Conservation (phyloP, 2,329 filamentous ascomycete genomes). For the Talaromyces atroroseus region DNA sequence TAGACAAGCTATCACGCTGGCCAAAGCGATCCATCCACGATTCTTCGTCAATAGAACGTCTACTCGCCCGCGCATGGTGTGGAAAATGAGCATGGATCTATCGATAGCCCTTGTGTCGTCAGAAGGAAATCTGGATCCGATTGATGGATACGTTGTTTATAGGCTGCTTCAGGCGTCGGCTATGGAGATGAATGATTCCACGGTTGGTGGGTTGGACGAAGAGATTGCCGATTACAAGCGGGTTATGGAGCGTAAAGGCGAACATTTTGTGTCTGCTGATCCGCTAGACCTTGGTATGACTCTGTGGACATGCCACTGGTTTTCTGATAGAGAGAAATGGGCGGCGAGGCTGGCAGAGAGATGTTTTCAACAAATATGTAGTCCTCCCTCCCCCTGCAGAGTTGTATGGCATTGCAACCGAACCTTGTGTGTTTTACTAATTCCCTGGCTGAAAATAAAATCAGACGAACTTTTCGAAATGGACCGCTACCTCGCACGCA, state of each 20-base stretch:
- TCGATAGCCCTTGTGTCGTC: slow-evolving; percentile 42
- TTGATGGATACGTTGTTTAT: slow-evolving; percentile 51
- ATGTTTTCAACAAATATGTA: slow-evolving; percentile 36
- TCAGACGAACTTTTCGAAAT: slow-evolving; percentile 34
- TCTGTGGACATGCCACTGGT: slow-evolving; percentile 53
- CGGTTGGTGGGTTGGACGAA: slow-evolving; percentile 30
- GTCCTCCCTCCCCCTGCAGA: neutral
- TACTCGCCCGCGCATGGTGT: slow-evolving; percentile 43
- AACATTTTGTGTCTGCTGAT: slow-evolving; percentile 44
- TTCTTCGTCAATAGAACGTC: slow-evolving; percentile 43
- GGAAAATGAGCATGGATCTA: slow-evolving; percentile 53
- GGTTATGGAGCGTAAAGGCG: slow-evolving; percentile 44
- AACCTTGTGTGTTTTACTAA: too few species aligned
- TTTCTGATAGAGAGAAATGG: slow-evolving; percentile 45
- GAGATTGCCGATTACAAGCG: slow-evolving; percentile 51
- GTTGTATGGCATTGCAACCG: neutral
- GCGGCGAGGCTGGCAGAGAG: slow-evolving; percentile 34
- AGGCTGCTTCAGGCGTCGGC: slow-evolving; percentile 44
- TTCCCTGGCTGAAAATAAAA: neutral
- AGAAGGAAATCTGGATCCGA: slow-evolving; percentile 53
- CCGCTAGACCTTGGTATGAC: slow-evolving; percentile 57
- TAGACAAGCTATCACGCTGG: slow-evolving; percentile 47
- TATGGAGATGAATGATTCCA: slow-evolving; percentile 20
- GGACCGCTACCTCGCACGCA: slow-evolving; percentile 31
- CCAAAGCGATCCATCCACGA: slow-evolving; percentile 47